Evolutionary conservation across 257 asterid species (phyloP), one percentile per base, ranked within the genome.

Genomic region (Galeopsis tetrahit): DNA sequence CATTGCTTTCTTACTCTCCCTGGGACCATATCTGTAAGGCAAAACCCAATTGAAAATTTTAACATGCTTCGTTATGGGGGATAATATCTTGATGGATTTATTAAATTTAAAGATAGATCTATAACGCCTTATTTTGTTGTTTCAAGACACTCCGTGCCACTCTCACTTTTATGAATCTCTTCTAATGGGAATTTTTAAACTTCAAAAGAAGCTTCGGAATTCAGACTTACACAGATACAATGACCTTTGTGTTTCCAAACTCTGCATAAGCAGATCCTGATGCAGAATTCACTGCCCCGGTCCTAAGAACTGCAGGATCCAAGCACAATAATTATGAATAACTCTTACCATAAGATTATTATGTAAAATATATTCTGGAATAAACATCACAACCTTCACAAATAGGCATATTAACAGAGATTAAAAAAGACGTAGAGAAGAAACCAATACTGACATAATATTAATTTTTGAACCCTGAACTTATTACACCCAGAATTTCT

Each of bases 1-100:
- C 98, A 92, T 91, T 73, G 99, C 99, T 82, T 95, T 95, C 86
- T 95, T 95, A 81, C 98, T 95, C 78, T 91, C 98, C 75, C 98
- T 87, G 39, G 98, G 98, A 64, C 97, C 97, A 76, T 88, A 95
- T 72, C 98, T 93, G 79, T 62, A 72, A 34, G 48, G 28, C 75
- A 69, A 77, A 82, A 65, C 64, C 17, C 66, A 63, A 56, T 36
- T 60, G 34, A 61, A 68, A 43, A 36, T 17, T 57, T 68, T 60
- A 74, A 75, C 60, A 67, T 4, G 39, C 63, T 68, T 51, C 53
- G 46, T 35, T 4, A 28, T 13, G 73, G 69, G 5, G 40, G 69
- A 72, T 14, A 14, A 56, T 63, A 78, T 74, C 63, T 15, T 66
- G 65, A 76, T 69, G 77, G 15, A 80, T 36, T 52, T n/a, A 13